A percentile compares a stretch with the other conserved stretches of the same genome.
Conservation (phyloP, 306 rosid genomes). For the Cucumis melo region DNA sequence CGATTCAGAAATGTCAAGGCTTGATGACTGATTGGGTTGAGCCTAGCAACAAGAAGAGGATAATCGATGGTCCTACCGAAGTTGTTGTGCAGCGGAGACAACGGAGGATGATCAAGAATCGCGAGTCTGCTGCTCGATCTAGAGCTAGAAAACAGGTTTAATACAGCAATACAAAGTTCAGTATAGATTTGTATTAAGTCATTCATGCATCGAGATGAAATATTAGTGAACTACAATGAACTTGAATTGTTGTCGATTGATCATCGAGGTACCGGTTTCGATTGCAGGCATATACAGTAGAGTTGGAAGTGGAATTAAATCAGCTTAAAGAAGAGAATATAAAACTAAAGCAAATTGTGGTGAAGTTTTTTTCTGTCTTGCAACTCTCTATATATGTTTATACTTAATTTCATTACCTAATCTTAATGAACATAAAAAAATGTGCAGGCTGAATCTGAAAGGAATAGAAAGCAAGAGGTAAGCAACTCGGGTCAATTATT, state of each 20-base stretch:
- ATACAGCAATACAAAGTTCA: neutral
- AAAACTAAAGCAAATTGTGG: conserved; percentile 43
- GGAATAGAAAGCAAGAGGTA: conserved; percentile 43
- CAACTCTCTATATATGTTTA: neutral
- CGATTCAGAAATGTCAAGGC: conserved; percentile 14
- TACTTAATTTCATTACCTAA: neutral
- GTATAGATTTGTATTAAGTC: neutral
- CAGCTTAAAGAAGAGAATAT: conserved; percentile 45
- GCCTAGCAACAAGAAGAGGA: conserved; percentile 24
- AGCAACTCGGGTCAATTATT: neutral
- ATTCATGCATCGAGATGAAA: neutral
- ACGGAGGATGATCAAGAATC: conserved; percentile 70
- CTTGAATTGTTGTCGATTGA: neutral
- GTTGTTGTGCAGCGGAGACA: conserved; percentile 53
- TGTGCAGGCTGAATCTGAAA: conserved; percentile 39
- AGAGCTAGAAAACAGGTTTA: conserved; percentile 69
- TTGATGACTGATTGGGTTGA: conserved; percentile 21
- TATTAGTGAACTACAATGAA: neutral
- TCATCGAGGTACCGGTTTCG: neutral
- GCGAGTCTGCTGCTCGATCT: conserved; percentile 76
- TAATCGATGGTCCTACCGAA: conserved; percentile 41
- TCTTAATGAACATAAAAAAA: neutral
- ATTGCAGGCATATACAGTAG: conserved; percentile 64
- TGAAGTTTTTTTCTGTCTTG: conserved; percentile 2
- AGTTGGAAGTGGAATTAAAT: conserved; percentile 51